These are phyloP conservation scores for Lepidium campestre DNA, from an alignment of 441 rosid species.

Conservation along the genomic window DNA sequence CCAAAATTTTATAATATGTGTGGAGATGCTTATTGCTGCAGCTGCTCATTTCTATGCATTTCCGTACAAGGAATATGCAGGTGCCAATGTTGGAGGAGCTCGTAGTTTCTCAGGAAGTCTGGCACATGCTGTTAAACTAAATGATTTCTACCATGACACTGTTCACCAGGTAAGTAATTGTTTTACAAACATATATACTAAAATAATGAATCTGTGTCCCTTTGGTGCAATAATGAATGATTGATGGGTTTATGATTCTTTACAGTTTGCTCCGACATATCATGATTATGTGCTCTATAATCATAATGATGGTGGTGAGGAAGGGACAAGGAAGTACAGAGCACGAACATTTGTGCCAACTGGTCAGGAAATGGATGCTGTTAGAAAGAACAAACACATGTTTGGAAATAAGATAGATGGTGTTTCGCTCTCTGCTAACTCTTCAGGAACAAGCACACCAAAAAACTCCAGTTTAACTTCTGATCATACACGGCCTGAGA, in stretches of 20 bases:
- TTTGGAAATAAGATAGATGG: constrained; percentile 73
- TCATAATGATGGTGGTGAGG: constrained; percentile 70
- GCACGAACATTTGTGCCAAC: constrained; percentile 98
- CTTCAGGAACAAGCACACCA: constrained; percentile 63
- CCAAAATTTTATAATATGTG: constrained; percentile 84
- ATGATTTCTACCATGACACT: constrained; percentile 93
- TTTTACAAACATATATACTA: neutral
- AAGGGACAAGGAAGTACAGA: constrained; percentile 76
- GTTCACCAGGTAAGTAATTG: constrained; percentile 74
- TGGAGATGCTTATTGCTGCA: constrained; percentile 96
- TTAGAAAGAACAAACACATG: constrained; percentile 69
- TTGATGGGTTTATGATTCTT: neutral
- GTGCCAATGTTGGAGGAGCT: constrained; percentile 81
- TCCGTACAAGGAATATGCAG: constrained; percentile 97
- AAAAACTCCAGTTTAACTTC: constrained; percentile 27
- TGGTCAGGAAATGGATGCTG: constrained; percentile 97
- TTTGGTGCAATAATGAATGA: neutral
- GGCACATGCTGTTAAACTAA: constrained; percentile 82
- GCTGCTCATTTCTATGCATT: constrained; percentile 86
- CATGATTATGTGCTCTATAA: constrained; percentile 95
- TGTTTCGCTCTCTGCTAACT: constrained; percentile 54
- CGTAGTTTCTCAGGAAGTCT: constrained; percentile 71
- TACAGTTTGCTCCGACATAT: constrained; percentile 93
- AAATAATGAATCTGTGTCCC: neutral
- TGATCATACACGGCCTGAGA: constrained; percentile 38